Evolutionary conservation across 441 rosid species (phyloP), one percentile per base, ranked within the genome.

Genomic region (Melastoma candidum): DNA sequence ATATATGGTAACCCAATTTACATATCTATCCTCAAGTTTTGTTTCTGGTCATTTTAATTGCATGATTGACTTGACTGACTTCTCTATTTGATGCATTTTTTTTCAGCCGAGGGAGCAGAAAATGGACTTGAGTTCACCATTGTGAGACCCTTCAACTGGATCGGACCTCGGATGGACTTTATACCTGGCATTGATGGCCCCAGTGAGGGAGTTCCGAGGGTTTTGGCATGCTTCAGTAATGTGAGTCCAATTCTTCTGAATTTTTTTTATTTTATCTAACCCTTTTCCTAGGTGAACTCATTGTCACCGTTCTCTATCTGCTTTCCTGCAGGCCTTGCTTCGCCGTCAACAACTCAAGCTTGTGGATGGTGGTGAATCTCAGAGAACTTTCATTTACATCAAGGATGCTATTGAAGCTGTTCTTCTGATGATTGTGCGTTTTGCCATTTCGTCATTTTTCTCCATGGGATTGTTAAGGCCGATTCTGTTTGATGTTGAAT

Each of bases 141-240:
- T 56, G 88, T 88, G 61, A 84, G 98, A 54, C 98, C 98, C 13
- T 92, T 92, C 54, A 92, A 92, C 85, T 88, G 95, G 97, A 92
- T 92, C 75, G 98, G 95, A 71, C 98, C 98, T 12, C 79, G 97
- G 75, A 93, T 93, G 98, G 98, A 93, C 22, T 17, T 17, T 17
- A 17, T 17, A 17, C 22, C 22, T 17, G 22, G 22, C 22, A 17
- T 17, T 17, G 22, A 17, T 67, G 98, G 97, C 63, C 97, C 98
- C 44, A 86, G 93, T 71, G 97, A 89, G 79, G 98, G 98, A 60
- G 97, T 93, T 65, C 98, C 98, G 12, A 77, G 98, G 69, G 98
- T 93, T 65, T 72, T 85, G 57, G 98, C 98, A 1, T 93, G 98
- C 87, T 88, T 88, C 66, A 93, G 95, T 70, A 93, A 93, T 62